Base-by-base conservation (phyloP, 1,284 basidiomycete genomes). In the Gymnopus androsaceus region DNA sequence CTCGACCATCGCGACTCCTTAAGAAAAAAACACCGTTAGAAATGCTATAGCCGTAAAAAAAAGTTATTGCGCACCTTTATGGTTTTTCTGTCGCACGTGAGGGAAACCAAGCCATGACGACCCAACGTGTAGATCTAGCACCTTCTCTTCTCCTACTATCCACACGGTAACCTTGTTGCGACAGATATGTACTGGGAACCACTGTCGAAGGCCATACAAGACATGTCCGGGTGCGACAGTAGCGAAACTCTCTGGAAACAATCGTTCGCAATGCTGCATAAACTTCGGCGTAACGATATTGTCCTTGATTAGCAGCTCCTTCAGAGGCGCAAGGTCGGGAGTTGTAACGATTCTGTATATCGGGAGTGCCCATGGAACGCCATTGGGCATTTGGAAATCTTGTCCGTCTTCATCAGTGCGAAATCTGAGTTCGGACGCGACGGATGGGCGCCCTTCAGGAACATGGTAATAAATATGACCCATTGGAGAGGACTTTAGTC, bases 111-210 rank as follows among this genome's bases (percentile, higher is more conserved):
- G 15, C 38, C 47, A 56, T 14, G 40, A 21, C 9, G 46, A 40
- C 21, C 54, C 54, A 44, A 56, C 44, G 38, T 56, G 23, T 15
- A 56, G 30, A 56, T 56, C 54, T 14, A 56, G 27, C 21, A 56
- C 54, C 23, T 51, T 49, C 9, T 56, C 54, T 21, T 56, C 54
- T 15, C 47, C 40, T 11, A 56, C 54, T 1, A 56, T 30, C 38
- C 47, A 56, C n/a, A 56, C 15, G 4, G 34, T 50, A 3, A 33
- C 36, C 41, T 56, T 56, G 27, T 56, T 56, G 2, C 41, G 28
- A n/a, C 30, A 44, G 6, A 50, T 30, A 33, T 51, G 46, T 21
- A 56, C n/a, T 11, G 54, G 54, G 23, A 56, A 56, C 17, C 30
- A 33, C n/a, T 56, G 54, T 21, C 42, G 30, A 7, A 56, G 47